Base-by-base conservation (phyloP, 352 stramenopile species). In the Globisporangium parvum region DNA sequence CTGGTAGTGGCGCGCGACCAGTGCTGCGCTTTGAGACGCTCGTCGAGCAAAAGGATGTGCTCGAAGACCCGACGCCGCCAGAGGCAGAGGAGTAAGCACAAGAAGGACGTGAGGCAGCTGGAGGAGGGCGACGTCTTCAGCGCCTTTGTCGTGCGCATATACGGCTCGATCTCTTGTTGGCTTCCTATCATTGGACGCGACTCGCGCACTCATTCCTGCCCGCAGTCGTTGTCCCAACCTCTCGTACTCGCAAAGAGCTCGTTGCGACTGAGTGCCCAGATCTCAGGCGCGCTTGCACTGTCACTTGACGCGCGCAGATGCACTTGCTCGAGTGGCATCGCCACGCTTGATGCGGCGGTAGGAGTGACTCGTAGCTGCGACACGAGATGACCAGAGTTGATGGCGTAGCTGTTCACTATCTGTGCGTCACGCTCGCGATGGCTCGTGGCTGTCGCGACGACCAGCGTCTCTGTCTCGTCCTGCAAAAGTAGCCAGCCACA, bases 21-120 rank as follows among this genome's bases (percentile, higher is more conserved):
- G 65, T 62, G 3, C 51, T 86, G 42, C 74, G 73, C 31, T 91
- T 87, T 49, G 72, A 86, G 6, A 61, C 76, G 41, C 66, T 85
- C 24, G 60, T 66, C 6, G 78, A 91, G 56, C 84, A 95, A 58
- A 69, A 72, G 24, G 85, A 95, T 35, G 42, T 95, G 51, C 66
- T 92, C 24, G 82, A 90, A 42, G 80, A 95, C 56, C 85, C 82
- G 24, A 86, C 84, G 21, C 87, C 76, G 17, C 71, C 72, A 17
- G 67, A 77, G 57, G 68, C 76, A 47, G 75, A 87, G 66, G 78
- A 82, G 46, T 55, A 37, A 44, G 41, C 31, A 12, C 31, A 11
- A 9, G 10, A 37, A 9, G 10, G 31, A 37, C 26, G 26, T 5
- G 2, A 5, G 26, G 31, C 31, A 11, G 31, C 31, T 37, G 10